Evolutionary conservation across 2,329 filamentous ascomycete species (phyloP), one percentile per base, ranked within the genome.

Genomic region (Rhynchosporium agropyri): DNA sequence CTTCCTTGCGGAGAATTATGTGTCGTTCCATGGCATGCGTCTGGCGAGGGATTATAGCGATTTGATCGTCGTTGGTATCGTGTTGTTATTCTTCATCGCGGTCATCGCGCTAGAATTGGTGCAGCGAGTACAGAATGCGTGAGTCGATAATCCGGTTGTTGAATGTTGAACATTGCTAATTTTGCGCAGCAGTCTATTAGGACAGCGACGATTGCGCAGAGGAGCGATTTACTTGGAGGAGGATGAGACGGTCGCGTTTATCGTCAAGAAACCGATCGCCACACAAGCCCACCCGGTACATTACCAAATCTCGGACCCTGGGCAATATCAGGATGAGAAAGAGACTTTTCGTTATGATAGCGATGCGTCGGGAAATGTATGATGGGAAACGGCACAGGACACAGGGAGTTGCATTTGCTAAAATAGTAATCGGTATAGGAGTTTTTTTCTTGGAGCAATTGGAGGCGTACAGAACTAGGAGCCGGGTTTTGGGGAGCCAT

Each of bases 41-140:
- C 61, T 65, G 10, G 62, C 61, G 20, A 60, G 68, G 20, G 65
- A 70, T 20, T 70, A 69, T 31, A 69, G 64, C 40, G 72, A 73
- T 65, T 57, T 71, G n/a, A 53, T 73, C 45, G 69, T 72, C 7
- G 70, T 73, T 6, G 70, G 68, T 0, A 70, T 73, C 31, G 72
- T 73, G 29, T 31, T 73, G 1, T 29, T 72, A 2, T 73, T 73
- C 46, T 46, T 73, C 31, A 46, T 62, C 3, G 65, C 68, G 5
- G 70, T 73, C 1, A 62, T 72, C 5, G 58, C 65, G 28, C 42
- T 71, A 38, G 71, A 73, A 45, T 63, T 64, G 3, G 60, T 65
- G 28, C 69, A 70, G 65, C 65, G 62, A 51, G 55, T 66, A 56
- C 61, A 62, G 10, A 59, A 63, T 60, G 50, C 67, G 70, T 71